These are phyloP conservation scores for Eucalyptus sideroxylon DNA, from an alignment of 345 rosid genomes.

Conservation along the genomic window DNA sequence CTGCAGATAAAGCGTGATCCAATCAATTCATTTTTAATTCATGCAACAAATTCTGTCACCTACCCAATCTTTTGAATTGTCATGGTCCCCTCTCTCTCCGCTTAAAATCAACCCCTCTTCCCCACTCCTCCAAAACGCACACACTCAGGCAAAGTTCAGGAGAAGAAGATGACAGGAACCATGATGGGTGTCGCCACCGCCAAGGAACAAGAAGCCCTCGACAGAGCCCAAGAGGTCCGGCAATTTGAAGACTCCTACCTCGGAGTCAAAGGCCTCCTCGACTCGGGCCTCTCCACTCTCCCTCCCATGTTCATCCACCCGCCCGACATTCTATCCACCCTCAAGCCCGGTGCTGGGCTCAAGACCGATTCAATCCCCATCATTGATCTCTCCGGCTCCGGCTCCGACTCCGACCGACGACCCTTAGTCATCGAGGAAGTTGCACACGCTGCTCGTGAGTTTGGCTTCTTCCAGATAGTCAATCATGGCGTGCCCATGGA, in stretches of 20 bases:
- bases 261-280: slow-evolving; percentile 39
- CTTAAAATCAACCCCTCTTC: not conserved
- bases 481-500: not conserved
- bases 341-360: not conserved
- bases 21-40: not conserved
- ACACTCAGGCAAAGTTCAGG: not conserved
- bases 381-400: slow-evolving; percentile 28
- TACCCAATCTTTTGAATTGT: not conserved
- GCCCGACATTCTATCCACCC: not conserved
- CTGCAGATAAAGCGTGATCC: not conserved
- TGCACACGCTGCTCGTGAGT: slow-evolving; percentile 2
- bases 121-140: not conserved
- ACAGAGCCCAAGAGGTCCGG: slow-evolving; percentile 12
- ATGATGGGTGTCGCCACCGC: not conserved
- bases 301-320: not conserved
- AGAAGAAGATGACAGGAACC: not conserved
- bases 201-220: not conserved
- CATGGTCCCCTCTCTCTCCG: not conserved
- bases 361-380: slow-evolving; percentile 6
- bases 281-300: slow-evolving; percentile 25
- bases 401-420: slow-evolving; percentile 9
- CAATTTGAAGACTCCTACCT: slow-evolving; percentile 28
- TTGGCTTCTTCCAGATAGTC: slow-evolving; percentile 36
- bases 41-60: not conserved
- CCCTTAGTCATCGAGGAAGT: slow-evolving; percentile 13